Evolutionary conservation across 148 eudicot species (phyloP).

Genomic region (Amaranthus palmeri): DNA sequence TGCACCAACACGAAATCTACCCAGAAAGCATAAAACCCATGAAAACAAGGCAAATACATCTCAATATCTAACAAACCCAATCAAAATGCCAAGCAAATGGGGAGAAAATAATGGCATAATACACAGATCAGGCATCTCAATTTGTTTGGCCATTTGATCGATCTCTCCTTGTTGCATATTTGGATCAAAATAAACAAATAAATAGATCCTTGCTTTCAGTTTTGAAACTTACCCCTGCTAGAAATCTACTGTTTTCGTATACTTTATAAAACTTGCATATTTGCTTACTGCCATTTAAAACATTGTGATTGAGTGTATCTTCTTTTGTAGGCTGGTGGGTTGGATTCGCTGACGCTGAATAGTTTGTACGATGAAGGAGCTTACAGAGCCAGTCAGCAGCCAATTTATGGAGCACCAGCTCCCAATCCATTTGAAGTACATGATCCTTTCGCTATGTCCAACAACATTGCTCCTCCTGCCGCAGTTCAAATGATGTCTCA

Average conservation of each 20-base stretch:
- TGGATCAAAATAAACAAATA: too few relatives aligned
- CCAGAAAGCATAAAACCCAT: too few relatives aligned
- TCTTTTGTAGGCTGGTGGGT: slow-evolving; percentile 75
- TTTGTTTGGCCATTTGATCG: too few relatives aligned
- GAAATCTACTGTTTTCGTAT: neutral
- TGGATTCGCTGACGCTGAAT: slow-evolving; percentile 77
- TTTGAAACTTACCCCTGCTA: neutral
- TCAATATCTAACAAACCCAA: too few relatives aligned
- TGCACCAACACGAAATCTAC: too few relatives aligned
- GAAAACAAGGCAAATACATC: too few relatives aligned
- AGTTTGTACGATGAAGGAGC: slow-evolving; percentile 81
- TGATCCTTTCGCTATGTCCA: slow-evolving; percentile 79
- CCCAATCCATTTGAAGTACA: slow-evolving; percentile 81
- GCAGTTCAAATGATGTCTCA: slow-evolving; percentile 73
- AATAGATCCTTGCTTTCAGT: too few relatives aligned
- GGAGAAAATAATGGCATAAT: too few relatives aligned
- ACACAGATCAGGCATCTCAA: too few relatives aligned
- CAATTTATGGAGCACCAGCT: slow-evolving; percentile 70
- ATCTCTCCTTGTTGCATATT: too few relatives aligned
- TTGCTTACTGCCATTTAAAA: neutral
- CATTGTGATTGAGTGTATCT: neutral
- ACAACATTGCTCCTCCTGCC: slow-evolving; percentile 45
- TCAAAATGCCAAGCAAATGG: too few relatives aligned
- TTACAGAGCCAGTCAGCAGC: slow-evolving; percentile 78
- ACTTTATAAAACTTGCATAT: neutral